Evolutionary conservation across 306 rosid species (phyloP).

Genomic region (Benincasa hispida): DNA sequence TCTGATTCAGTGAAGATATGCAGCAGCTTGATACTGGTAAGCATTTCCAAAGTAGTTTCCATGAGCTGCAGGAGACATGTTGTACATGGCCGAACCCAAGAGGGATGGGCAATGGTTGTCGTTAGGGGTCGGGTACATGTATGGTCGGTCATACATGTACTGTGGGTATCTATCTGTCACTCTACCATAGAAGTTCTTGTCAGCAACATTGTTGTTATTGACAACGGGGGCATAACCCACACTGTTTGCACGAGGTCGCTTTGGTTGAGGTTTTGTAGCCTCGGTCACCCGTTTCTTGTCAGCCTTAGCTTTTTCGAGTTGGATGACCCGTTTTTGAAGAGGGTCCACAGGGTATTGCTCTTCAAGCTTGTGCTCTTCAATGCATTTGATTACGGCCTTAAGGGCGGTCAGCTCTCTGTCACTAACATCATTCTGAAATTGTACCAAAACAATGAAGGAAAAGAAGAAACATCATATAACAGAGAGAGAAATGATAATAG

Average conservation of each 20-base stretch:
- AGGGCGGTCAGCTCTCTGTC: slow-evolving; percentile 88
- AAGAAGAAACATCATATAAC: background rate
- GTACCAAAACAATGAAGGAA: background rate
- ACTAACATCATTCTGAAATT: slow-evolving; percentile 65
- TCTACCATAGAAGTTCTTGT: slow-evolving; percentile 62
- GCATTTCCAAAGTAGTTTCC: slow-evolving; percentile 84
- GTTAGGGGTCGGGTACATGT: slow-evolving; percentile 54
- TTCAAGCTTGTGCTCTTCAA: slow-evolving; percentile 95
- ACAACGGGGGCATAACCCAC: slow-evolving; percentile 51
- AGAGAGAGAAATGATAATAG: background rate
- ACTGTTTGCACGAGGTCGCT: slow-evolving; percentile 86
- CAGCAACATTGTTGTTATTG: slow-evolving; percentile 39
- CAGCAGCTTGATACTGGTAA: slow-evolving; percentile 83
- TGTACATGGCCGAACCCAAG: slow-evolving; percentile 57
- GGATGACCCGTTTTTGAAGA: slow-evolving; percentile 62
- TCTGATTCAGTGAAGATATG: slow-evolving; percentile 71
- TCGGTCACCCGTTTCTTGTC: slow-evolving; percentile 87
- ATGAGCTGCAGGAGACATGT: slow-evolving; percentile 54
- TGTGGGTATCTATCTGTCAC: slow-evolving; percentile 83
- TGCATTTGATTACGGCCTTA: slow-evolving; percentile 63
- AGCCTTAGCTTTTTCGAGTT: slow-evolving; percentile 88
- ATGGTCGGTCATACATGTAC: slow-evolving; percentile 60
- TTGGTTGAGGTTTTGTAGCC: slow-evolving; percentile 84
- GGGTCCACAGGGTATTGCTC: slow-evolving; percentile 67
- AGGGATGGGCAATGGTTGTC: slow-evolving; percentile 64